Conservation (phyloP, 164 flowering plant species). For the Tetracentron sinense region DNA sequence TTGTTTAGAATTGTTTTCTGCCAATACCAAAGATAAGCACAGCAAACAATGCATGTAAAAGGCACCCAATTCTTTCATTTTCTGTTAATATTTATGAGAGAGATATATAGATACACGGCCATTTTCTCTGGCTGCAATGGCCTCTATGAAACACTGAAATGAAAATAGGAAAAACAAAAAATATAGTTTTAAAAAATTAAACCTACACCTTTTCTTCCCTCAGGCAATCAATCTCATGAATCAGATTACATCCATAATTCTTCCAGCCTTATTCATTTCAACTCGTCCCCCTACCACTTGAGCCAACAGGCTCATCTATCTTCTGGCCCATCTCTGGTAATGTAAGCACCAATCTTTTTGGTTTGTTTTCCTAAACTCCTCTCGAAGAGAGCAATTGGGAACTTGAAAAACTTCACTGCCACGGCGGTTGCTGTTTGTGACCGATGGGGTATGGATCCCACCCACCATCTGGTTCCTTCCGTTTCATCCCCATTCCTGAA, state of each 20-base stretch:
- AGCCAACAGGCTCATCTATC: constrained; percentile 26
- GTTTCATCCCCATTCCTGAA: constrained; percentile 26
- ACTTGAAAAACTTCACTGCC: constrained; percentile 29
- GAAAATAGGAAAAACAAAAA: constrained; percentile 6
- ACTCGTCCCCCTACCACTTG: constrained; percentile 18
- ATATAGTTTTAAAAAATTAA: constrained; percentile 18
- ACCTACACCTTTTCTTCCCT: constrained; percentile 25
- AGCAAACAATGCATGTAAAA: neutral
- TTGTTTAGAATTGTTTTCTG: too few species aligned
- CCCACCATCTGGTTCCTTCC: constrained; percentile 79
- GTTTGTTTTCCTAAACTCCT: constrained; percentile 19
- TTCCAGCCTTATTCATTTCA: constrained; percentile 43
- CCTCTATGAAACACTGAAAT: constrained; percentile 32
- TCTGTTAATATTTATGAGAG: constrained; percentile 33
- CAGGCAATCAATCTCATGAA: constrained; percentile 36
- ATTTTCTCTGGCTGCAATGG: constrained; percentile 29
- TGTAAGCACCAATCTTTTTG: constrained; percentile 11
- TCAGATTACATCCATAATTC: constrained; percentile 30
- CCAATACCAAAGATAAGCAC: neutral
- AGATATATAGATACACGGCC: constrained; percentile 31
- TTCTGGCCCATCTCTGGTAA: constrained; percentile 9
- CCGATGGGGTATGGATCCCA: constrained; percentile 47
- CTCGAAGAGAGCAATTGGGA: constrained; percentile 17
- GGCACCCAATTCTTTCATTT: constrained; percentile 22
- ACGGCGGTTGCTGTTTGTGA: constrained; percentile 54